Conservation (phyloP, 306 rosid species). For the Gillenia trifoliata region DNA sequence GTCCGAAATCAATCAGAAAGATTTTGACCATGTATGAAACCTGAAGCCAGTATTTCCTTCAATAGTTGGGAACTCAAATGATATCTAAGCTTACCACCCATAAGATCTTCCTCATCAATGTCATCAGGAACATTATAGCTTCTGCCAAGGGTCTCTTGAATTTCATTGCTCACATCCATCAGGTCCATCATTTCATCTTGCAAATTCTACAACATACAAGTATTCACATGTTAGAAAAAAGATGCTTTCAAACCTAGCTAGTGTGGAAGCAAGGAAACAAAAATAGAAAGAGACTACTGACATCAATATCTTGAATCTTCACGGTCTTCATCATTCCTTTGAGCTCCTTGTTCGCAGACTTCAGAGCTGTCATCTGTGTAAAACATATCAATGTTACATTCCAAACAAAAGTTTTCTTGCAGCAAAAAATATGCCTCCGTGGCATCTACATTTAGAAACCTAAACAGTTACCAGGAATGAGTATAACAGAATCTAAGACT, state of each 20-base stretch:
- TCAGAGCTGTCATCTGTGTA: conserved; percentile 84
- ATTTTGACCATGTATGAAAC: background rate
- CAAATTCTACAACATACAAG: conserved; percentile 51
- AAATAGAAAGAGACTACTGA: conserved; percentile 32
- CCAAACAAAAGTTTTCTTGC: background rate
- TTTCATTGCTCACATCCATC: conserved; percentile 93
- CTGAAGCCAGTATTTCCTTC: background rate
- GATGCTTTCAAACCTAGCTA: background rate
- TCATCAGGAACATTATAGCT: conserved; percentile 97
- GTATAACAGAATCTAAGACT: conserved; percentile 25
- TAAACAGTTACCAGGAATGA: conserved; percentile 25
- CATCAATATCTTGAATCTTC: conserved; percentile 94
- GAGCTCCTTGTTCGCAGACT: conserved; percentile 95
- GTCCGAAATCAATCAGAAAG: background rate
- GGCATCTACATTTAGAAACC: conserved; percentile 20
- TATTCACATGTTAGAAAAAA: conserved; percentile 14
- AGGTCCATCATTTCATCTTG: conserved; percentile 99
- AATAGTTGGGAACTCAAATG: conserved; percentile 4
- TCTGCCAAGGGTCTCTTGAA: conserved; percentile 93
- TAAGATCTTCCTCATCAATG: conserved; percentile 91
- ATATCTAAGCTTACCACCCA: conserved; percentile 74
- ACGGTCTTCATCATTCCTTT: conserved; percentile 99
- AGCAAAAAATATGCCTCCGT: conserved; percentile 15
- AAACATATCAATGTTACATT: conserved; percentile 10
- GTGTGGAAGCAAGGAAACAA: conserved; percentile 19